These are phyloP conservation scores for Tuber brumale DNA, from an alignment of 495 filamentous ascomycete species.

Conservation along the genomic window DNA sequence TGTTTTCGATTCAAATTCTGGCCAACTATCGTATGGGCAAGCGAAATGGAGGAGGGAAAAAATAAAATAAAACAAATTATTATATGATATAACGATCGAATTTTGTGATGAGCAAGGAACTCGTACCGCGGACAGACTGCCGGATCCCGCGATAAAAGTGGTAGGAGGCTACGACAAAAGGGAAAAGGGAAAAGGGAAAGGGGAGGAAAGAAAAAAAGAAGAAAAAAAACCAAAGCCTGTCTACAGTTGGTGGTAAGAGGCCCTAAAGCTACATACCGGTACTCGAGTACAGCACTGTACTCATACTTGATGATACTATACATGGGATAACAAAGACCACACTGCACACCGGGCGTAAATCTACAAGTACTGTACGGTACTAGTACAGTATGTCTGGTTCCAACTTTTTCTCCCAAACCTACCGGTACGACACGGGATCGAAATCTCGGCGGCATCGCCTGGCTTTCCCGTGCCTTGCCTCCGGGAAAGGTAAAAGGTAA, in stretches of 20 bases:
- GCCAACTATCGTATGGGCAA: not conserved
- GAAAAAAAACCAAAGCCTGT: not conserved
- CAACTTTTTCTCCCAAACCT: not conserved
- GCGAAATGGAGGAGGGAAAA: not conserved
- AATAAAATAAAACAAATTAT: not conserved
- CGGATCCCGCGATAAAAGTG: not conserved
- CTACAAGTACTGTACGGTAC: not conserved
- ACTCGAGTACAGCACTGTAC: no score
- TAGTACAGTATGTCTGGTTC: no score
- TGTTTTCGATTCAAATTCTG: not conserved
- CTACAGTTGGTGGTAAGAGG: not conserved
- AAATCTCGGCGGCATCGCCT: not conserved
- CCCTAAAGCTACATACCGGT: not conserved
- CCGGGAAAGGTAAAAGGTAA: not conserved
- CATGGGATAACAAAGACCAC: not conserved
- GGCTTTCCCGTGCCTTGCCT: not conserved
- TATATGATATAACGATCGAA: not conserved
- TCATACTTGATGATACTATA: no score
- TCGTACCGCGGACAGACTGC: not conserved
- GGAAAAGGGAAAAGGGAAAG: no score
- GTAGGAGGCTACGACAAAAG: no score
- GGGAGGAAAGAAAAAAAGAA: not conserved
- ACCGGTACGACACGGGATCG: no score
- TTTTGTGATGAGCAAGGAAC: not conserved
- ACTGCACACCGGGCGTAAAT: not conserved